Evolutionary conservation across 106 monocot species (phyloP).

Genomic region (Acorus calamus): DNA sequence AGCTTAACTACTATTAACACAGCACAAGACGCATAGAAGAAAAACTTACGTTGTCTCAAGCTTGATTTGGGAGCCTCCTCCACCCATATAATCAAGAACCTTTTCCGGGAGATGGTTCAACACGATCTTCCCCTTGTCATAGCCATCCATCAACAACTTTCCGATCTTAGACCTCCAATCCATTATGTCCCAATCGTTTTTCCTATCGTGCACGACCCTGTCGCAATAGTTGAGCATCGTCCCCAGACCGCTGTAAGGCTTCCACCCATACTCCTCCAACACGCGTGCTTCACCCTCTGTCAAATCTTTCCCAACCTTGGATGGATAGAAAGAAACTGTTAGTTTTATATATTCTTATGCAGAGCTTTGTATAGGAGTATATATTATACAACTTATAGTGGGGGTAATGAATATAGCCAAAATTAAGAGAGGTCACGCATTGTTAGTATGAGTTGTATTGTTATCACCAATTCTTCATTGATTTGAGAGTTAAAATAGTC

Average conservation of each 20-base stretch:
- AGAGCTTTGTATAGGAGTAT: too few relatives aligned
- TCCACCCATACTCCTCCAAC: slow-evolving; percentile 83
- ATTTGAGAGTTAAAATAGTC: too few relatives aligned
- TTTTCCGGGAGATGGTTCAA: slow-evolving; percentile 33
- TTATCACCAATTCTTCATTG: too few relatives aligned
- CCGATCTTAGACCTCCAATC: slow-evolving; percentile 86
- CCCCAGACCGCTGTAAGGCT: slow-evolving; percentile 54
- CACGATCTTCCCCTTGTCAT: slow-evolving; percentile 41
- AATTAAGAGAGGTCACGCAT: too few relatives aligned
- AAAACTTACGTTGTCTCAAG: background rate
- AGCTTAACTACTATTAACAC: too few relatives aligned
- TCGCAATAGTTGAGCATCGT: slow-evolving; percentile 82
- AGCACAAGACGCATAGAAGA: too few relatives aligned
- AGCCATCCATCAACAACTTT: slow-evolving; percentile 59
- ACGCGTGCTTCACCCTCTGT: slow-evolving; percentile 69
- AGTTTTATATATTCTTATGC: too few relatives aligned
- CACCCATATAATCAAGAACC: slow-evolving; percentile 21
- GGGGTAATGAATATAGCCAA: too few relatives aligned
- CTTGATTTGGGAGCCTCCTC: slow-evolving; percentile 16
- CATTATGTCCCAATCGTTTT: slow-evolving; percentile 23
- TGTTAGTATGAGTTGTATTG: too few relatives aligned
- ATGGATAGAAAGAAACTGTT: too few relatives aligned
- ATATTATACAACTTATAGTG: too few relatives aligned
- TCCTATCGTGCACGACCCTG: slow-evolving; percentile 83
- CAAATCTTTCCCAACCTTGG: slow-evolving; percentile 70